Evolutionary conservation across 2,329 filamentous ascomycete genomes (phyloP).

Genomic region (Colletotrichum sp.): DNA sequence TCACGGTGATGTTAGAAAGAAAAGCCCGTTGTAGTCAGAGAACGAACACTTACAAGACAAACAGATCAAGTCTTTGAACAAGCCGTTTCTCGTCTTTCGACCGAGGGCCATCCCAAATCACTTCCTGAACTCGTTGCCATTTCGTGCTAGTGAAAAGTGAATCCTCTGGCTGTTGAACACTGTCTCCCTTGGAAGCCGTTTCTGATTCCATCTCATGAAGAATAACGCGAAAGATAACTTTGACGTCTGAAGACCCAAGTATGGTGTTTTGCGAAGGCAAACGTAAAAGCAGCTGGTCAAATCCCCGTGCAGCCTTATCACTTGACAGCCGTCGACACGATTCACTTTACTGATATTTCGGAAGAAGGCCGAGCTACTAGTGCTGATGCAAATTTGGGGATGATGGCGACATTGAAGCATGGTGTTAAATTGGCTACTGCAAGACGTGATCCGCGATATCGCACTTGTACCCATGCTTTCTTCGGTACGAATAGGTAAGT

Average conservation of each 20-base stretch:
- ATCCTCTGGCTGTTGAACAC: background rate
- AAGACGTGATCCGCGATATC: background rate
- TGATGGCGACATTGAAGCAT: background rate
- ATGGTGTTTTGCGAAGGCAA: background rate
- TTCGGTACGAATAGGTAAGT: background rate
- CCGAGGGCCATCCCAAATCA: background rate
- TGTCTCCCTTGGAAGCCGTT: background rate
- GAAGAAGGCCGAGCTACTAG: background rate
- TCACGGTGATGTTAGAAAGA: background rate
- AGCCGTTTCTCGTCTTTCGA: background rate
- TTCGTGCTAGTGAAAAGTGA: background rate
- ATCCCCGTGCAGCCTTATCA: background rate
- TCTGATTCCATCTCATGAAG: background rate
- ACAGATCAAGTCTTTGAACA: background rate
- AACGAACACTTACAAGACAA: background rate
- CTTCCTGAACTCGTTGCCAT: background rate
- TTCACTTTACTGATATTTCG: rapidly evolving
- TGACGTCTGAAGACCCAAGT: background rate
- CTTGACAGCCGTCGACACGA: background rate
- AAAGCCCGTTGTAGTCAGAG: background rate
- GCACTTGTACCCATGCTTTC: background rate
- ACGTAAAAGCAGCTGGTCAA: background rate
- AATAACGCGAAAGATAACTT: background rate
- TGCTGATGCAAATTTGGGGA: background rate
- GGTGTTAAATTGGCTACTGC: background rate